phyloP scores from a whole-genome alignment of 2,329 filamentous ascomycete genomes.

The Xylogone sp. region DNA sequence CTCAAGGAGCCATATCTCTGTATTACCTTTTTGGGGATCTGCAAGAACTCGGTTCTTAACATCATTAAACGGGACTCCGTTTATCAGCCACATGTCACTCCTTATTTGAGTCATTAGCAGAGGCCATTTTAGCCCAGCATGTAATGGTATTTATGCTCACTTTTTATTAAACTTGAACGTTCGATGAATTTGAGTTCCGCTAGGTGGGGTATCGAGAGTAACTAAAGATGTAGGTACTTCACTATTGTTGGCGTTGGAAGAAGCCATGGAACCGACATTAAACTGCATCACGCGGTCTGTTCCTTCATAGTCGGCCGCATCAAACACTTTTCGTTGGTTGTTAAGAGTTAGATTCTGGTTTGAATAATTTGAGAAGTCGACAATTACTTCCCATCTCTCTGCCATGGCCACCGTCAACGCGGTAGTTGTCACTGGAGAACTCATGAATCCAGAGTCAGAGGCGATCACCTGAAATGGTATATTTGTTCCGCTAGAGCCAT shows the following conservation, averaged over 20 bases:
- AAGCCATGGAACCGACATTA: constrained; percentile 34
- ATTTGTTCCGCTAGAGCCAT: constrained; percentile 26
- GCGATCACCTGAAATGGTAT: constrained; percentile 50
- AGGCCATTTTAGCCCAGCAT: not conserved
- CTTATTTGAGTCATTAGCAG: not conserved
- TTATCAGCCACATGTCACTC: constrained; percentile 46
- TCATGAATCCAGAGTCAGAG: constrained; percentile 49
- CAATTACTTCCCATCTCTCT: constrained; percentile 54
- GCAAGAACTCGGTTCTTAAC: constrained; percentile 45
- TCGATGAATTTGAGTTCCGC: constrained; percentile 35
- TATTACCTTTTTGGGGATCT: constrained; percentile 40
- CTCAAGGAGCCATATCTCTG: constrained; percentile 46
- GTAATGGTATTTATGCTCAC: not conserved
- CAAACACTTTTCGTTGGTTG: constrained; percentile 38
- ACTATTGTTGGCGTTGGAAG: constrained; percentile 24
- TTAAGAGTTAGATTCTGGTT: constrained; percentile 45
- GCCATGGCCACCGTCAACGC: constrained; percentile 48
- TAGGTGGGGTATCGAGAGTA: constrained; percentile 35
- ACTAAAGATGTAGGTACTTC: constrained; percentile 28
- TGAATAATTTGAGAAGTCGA: constrained; percentile 48
- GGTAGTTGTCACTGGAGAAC: constrained; percentile 37
- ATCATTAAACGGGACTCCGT: constrained; percentile 44
- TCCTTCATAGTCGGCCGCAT: constrained; percentile 45
- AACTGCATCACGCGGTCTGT: constrained; percentile 52
- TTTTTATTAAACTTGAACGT: constrained; percentile 36